Evolutionary conservation across 345 rosid species (phyloP).

Genomic region (Trapa bicornis): DNA sequence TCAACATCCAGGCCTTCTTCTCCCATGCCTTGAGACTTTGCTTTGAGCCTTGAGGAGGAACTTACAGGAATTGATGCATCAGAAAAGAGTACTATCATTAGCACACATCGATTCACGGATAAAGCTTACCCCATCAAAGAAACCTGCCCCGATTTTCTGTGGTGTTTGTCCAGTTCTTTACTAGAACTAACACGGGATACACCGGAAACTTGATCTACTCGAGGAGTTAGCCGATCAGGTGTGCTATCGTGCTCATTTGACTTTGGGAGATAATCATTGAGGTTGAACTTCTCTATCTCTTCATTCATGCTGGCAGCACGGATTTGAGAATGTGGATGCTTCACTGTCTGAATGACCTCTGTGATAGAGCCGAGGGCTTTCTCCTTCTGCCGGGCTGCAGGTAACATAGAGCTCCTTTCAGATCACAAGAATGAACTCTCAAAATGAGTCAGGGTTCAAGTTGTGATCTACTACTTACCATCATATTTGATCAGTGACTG

Average conservation of each 20-base stretch:
- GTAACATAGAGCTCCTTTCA: not conserved
- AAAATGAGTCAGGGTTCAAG: not conserved
- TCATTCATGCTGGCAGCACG: constrained; percentile 19
- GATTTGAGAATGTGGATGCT: constrained; percentile 40
- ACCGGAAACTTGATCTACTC: too few relatives aligned
- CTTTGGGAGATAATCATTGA: constrained; percentile 26
- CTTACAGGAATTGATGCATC: not conserved
- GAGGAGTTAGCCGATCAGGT: constrained; percentile 13
- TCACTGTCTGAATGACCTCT: constrained; percentile 81
- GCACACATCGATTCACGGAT: not conserved
- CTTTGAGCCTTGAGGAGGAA: constrained; percentile 35
- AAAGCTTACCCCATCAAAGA: constrained; percentile 49
- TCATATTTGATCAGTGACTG: constrained; percentile 82
- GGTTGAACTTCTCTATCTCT: constrained; percentile 25
- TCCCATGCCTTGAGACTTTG: constrained; percentile 31
- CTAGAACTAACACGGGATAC: constrained; percentile 3
- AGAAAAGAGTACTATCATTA: not conserved
- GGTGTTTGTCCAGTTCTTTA: constrained; percentile 29
- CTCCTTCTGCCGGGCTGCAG: constrained; percentile 73
- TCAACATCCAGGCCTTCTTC: constrained; percentile 39
- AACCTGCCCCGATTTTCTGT: constrained; percentile 44
- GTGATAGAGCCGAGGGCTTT: constrained; percentile 67
- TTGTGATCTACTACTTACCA: constrained; percentile 26
- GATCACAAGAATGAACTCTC: not conserved
- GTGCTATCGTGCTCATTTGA: constrained; percentile 18